Conservation (phyloP, 2,329 filamentous ascomycete species). For the Xylariales sp. region DNA sequence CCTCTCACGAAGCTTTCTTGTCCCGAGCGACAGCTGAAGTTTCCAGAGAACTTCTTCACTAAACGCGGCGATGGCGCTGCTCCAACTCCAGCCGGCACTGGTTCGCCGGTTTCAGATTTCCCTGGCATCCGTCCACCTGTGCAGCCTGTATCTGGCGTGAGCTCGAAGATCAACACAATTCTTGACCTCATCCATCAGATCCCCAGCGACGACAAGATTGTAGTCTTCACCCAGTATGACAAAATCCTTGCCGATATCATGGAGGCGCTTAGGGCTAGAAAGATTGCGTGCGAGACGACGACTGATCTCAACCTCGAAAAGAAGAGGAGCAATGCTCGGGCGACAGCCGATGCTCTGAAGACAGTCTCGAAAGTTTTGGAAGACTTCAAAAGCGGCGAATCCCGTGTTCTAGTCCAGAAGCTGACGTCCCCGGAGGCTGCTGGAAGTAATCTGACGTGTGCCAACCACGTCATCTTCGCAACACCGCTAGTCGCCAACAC, state of each 20-base stretch:
- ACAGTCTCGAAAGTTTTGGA: slow-evolving; percentile 13
- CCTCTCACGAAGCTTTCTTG: slow-evolving; percentile 5
- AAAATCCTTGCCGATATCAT: slow-evolving; percentile 24
- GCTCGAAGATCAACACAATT: slow-evolving; percentile 21
- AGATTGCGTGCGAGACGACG: slow-evolving; percentile 13
- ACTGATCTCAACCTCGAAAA: not conserved
- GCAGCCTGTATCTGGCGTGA: too few relatives aligned
- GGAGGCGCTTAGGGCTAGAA: slow-evolving; percentile 11
- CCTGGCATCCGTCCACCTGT: too few relatives aligned
- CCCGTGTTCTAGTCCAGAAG: slow-evolving; percentile 31
- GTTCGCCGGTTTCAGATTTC: too few relatives aligned
- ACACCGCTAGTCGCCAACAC: slow-evolving; percentile 28
- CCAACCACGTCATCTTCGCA: slow-evolving; percentile 38
- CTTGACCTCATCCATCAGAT: slow-evolving; percentile 12
- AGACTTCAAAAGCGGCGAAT: slow-evolving; percentile 20
- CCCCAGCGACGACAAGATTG: slow-evolving; percentile 17
- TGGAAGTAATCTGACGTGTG: slow-evolving; percentile 35
- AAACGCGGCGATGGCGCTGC: too few relatives aligned
- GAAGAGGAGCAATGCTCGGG: too few relatives aligned
- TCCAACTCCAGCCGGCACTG: too few relatives aligned
- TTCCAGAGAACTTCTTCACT: not conserved
- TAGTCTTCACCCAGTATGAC: slow-evolving; percentile 34
- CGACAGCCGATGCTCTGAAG: not conserved
- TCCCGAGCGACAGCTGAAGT: not conserved
- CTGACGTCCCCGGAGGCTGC: slow-evolving; percentile 34